Conservation (phyloP, 192 early-diverging fungal genomes). For the Powellomyces hirtus region DNA sequence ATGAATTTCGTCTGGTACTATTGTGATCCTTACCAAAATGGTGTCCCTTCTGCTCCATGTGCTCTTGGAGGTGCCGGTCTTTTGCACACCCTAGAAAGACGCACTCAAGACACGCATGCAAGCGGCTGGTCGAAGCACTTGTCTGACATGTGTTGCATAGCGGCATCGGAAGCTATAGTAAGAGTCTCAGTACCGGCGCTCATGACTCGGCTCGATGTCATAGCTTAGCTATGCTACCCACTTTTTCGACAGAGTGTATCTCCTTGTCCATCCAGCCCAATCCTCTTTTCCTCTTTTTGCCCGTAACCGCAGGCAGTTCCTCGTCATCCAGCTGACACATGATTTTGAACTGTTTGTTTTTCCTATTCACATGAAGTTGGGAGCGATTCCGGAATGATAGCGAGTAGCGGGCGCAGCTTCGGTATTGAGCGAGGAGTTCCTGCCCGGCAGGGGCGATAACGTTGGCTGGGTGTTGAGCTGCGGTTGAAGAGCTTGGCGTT, state of each 20-base stretch:
- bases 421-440: conserved; percentile 23
- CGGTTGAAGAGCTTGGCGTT: neutral
- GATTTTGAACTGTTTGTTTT: conserved; percentile 23
- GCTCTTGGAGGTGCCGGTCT: conserved; percentile 50
- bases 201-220: neutral
- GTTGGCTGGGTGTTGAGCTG: neutral
- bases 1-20: neutral
- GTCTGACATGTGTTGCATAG: conserved; percentile 28
- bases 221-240: too few species aligned
- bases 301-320: neutral
- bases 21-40: conserved; percentile 52
- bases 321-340: conserved; percentile 33
- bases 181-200: neutral
- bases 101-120: conserved; percentile 86
- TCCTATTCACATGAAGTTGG: conserved; percentile 29
- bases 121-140: conserved; percentile 40
- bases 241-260: conserved; percentile 28
- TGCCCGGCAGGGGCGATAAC: conserved; percentile 6
- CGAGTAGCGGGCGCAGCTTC: conserved; percentile 29
- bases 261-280: conserved; percentile 33
- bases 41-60: conserved; percentile 51
- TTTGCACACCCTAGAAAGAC: conserved; percentile 73
- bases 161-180: conserved; percentile 25
- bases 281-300: conserved; percentile 30
- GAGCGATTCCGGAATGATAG: conserved; percentile 22